These are phyloP conservation scores for Colletotrichum tofieldiae DNA, from an alignment of 2,329 filamentous ascomycete genomes.

Conservation along the genomic window DNA sequence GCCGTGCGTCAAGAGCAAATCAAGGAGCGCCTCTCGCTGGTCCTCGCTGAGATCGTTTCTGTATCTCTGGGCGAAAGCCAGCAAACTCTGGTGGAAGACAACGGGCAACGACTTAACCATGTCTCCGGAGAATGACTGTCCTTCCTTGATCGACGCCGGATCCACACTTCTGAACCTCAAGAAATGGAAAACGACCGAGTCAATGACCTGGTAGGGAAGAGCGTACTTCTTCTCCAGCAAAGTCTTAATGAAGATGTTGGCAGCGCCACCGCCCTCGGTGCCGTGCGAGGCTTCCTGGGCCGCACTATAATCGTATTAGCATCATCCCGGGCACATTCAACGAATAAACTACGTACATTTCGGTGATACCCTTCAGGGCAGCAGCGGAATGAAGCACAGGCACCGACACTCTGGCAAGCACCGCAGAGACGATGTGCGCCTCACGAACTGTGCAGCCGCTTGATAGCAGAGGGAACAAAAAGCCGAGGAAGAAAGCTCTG, in stretches of 20 bases:
- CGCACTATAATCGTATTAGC: slow-evolving; percentile 58
- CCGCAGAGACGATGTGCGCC: slow-evolving; percentile 90
- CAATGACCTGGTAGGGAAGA: slow-evolving; percentile 93
- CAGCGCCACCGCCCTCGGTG: slow-evolving; percentile 89
- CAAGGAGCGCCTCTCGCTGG: slow-evolving; percentile 90
- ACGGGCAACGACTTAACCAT: slow-evolving; percentile 82
- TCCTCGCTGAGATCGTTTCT: slow-evolving; percentile 97
- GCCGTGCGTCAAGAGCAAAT: slow-evolving; percentile 86
- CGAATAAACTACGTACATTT: slow-evolving; percentile 68
- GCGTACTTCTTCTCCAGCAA: slow-evolving; percentile 98
- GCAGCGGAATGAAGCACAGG: slow-evolving; percentile 94
- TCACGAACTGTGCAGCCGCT: slow-evolving; percentile 93
- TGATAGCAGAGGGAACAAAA: slow-evolving; percentile 90
- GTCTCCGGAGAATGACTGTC: slow-evolving; percentile 63
- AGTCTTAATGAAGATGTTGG: slow-evolving; percentile 95
- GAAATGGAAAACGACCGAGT: slow-evolving; percentile 97
- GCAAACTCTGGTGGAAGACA: slow-evolving; percentile 94
- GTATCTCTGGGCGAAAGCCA: slow-evolving; percentile 95
- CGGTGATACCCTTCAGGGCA: slow-evolving; percentile 91
- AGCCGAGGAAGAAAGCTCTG: slow-evolving; percentile 89
- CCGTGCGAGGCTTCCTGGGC: slow-evolving; percentile 89
- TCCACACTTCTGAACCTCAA: slow-evolving; percentile 85
- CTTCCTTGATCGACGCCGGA: slow-evolving; percentile 67
- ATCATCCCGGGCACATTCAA: neutral
- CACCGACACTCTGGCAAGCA: slow-evolving; percentile 87